Percentiles rank a stretch among this genome's conserved stretches.
Evolutionary conservation across 106 monocot genomes (phyloP).

Genomic region (Dendrobium nobile): DNA sequence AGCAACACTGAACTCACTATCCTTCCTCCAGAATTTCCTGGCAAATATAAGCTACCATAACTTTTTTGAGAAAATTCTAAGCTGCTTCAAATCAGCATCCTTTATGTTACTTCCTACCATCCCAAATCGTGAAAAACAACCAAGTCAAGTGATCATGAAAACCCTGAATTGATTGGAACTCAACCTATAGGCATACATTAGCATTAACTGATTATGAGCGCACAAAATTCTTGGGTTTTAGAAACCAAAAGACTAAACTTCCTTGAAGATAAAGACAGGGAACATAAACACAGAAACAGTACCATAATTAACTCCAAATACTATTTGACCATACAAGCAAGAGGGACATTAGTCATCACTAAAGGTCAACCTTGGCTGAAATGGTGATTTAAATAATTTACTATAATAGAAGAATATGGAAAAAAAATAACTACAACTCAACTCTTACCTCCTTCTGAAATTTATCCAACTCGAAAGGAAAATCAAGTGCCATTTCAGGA

Average conservation of each 20-base stretch:
- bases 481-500: conserved; percentile 86
- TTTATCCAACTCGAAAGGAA: conserved; percentile 92
- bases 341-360: not conserved
- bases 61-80: too few species aligned
- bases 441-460: conserved; percentile 88
- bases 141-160: not conserved
- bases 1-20: too few species aligned
- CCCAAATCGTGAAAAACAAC: not conserved
- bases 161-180: not conserved
- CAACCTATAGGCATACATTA: not conserved
- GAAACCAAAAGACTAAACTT: not conserved
- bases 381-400: not conserved
- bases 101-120: too few species aligned
- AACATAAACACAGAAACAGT: not conserved
- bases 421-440: not conserved
- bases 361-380: not conserved
- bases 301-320: not conserved
- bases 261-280: not conserved
- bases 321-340: not conserved
- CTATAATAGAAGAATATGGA: not conserved
- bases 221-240: not conserved
- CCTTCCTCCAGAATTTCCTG: too few species aligned
- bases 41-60: too few species aligned
- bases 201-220: not conserved
- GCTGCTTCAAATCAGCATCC: too few species aligned